These are phyloP conservation scores for Centrapalus pauciflorus DNA, from an alignment of 129 eudicot genomes.

Conservation along the genomic window DNA sequence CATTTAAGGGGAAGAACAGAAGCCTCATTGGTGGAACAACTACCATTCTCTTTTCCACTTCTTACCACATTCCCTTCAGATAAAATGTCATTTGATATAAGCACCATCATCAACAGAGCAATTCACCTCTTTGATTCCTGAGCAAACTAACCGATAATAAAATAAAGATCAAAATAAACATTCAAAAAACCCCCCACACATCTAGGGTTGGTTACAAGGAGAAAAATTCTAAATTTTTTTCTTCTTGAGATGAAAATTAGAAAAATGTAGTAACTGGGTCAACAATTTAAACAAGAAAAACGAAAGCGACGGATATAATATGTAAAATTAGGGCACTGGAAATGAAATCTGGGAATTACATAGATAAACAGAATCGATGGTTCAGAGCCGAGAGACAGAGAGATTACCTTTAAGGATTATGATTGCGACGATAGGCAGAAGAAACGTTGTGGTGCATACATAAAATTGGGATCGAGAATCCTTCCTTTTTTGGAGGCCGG, in stretches of 20 bases:
- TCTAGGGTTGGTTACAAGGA: conserved; percentile 13
- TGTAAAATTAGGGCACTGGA: conserved; percentile 14
- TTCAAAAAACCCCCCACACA: not conserved
- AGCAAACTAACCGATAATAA: conserved; percentile 5
- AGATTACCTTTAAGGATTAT: conserved; percentile 1
- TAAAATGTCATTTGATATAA: conserved; percentile 20
- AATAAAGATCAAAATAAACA: not conserved
- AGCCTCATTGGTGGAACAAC: conserved; percentile 15
- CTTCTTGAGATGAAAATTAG: not conserved
- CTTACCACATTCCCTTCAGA: conserved; percentile 30
- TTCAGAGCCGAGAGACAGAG: not conserved
- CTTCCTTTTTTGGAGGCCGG: no score
- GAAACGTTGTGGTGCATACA: no score
- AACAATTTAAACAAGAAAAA: not conserved
- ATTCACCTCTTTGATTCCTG: conserved; percentile 9
- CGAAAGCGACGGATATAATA: not conserved
- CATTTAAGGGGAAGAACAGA: conserved; percentile 28
- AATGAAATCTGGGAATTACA: not conserved
- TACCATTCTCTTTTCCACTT: conserved; percentile 36
- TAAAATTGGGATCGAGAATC: no score
- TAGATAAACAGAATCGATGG: not conserved
- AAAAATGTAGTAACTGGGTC: not conserved
- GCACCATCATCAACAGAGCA: conserved; percentile 30
- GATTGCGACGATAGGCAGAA: not conserved
- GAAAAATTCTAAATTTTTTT: not conserved